phyloP scores from a whole-genome alignment of 2,329 filamentous ascomycete species.

The Penicillium sp. region DNA sequence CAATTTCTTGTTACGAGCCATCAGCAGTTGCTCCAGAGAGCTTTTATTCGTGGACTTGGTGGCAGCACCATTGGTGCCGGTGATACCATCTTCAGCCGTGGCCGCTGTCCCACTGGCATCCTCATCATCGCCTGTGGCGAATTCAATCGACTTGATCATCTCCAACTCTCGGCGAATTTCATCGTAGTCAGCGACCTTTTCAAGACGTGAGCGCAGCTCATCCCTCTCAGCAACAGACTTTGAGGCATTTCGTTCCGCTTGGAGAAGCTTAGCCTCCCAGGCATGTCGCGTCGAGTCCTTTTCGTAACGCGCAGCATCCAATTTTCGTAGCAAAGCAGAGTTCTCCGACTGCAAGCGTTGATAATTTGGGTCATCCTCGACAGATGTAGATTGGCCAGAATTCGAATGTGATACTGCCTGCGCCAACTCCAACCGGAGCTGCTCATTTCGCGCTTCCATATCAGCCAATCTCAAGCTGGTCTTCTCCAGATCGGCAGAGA shows the following conservation, averaged over 20 bases:
- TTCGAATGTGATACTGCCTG: conserved; percentile 78
- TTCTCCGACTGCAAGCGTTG: conserved; percentile 91
- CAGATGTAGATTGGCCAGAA: conserved; percentile 59
- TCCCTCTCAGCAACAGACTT: conserved; percentile 81
- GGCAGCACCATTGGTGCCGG: conserved; percentile 52
- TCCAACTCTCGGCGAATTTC: conserved; percentile 95
- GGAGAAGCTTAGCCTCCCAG: conserved; percentile 73
- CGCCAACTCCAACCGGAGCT: conserved; percentile 85
- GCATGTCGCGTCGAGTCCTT: conserved; percentile 78
- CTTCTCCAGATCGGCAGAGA: conserved; percentile 86
- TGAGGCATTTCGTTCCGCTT: conserved; percentile 76
- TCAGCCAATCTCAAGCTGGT: conserved; percentile 86
- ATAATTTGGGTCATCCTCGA: conserved; percentile 89
- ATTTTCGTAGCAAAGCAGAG: conserved; percentile 82
- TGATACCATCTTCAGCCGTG: conserved; percentile 27
- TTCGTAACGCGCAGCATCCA: conserved; percentile 82
- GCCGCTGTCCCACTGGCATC: conserved; percentile 51
- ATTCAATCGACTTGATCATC: conserved; percentile 96
- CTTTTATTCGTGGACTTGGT: conserved; percentile 68
- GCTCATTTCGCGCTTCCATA: conserved; percentile 91
- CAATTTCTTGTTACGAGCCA: conserved; percentile 95
- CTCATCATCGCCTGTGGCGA: conserved; percentile 84
- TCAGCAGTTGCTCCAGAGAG: conserved; percentile 84
- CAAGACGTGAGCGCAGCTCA: conserved; percentile 74
- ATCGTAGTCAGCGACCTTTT: conserved; percentile 92